Base-by-base conservation (phyloP, 2,329 filamentous ascomycete species). In the Fusarium sp. region DNA sequence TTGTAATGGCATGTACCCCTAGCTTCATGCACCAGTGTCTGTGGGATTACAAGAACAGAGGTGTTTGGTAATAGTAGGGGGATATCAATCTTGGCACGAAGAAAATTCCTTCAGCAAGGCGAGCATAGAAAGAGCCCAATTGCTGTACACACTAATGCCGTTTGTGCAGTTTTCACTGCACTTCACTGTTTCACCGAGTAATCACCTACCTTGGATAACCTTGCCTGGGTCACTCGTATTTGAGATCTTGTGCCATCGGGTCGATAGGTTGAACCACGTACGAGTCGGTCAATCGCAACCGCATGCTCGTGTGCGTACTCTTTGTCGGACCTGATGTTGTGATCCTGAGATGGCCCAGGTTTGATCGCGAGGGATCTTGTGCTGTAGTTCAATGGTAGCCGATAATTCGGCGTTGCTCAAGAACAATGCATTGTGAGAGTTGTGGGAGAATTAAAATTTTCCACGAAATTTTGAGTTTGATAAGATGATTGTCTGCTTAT, bases 81-180 rank as follows among this genome's bases (percentile, higher is more conserved):
- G 72, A 62, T 74, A 74, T 84, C 75, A 70, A 78, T 87, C 81
- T 87, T 82, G 85, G 85, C 85, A 87, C 84, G 85, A 81, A 80
- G 43, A 71, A 80, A 81, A 79, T 79, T 86, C 85, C 85, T 87
- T 87, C 85, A 86, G 82, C 84, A 84, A 82, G 75, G 79, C 76
- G 82, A 83, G 84, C 84, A 85, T 80, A 75, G 78, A 77, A 77
- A 77, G 74, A 79, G 80, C 83, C 83, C 82, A 84, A 80, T 83
- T 84, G 85, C 83, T 86, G 85, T 87, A 87, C 85, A 87, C 85
- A 87, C 85, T 81, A 79, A 87, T 87, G 85, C 85, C 85, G 78
- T 83, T 65, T 60, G 34, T 37, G 59, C 62, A 63, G 50, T 65
- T 60, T 26, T 48, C 51, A 61, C 59, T 70, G 66, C 61, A 55